Evolutionary conservation across 2,329 filamentous ascomycete species (phyloP), one percentile per base, ranked within the genome.

Genomic region (Dendrostoma leiphaemia): DNA sequence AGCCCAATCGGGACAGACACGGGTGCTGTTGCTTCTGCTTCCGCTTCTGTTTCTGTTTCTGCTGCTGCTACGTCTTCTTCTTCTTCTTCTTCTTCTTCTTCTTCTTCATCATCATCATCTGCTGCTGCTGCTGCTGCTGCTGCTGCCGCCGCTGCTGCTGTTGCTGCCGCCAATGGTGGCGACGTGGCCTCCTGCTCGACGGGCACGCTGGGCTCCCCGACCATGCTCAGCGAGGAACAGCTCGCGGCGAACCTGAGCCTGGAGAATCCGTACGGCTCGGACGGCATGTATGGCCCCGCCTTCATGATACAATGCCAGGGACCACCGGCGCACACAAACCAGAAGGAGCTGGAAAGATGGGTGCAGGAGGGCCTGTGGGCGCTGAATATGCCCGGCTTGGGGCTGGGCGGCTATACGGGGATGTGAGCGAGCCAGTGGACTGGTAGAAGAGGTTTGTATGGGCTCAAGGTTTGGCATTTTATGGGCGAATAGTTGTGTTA

Each of bases 161-260:
- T n/a, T n/a, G n/a, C n/a, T n/a, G n/a, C n/a, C n/a, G n/a, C n/a
- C 6, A 37, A n/a, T 13, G 40, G 19, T 6, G 21, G 31, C 12
- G 31, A 24, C 29, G 21, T 41, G 24, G 31, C 48, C 26, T 24
- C 34, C 28, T 44, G 38, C 31, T 48, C 35, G 29, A 48, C 47
- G 17, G 43, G 31, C 21, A 37, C 31, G 1, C 13, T 50, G 19
- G 47, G 37, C 19, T 38, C 43, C 21, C 41, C 26, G 19, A 15
- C 17, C 17, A 12, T 40, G 17, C 48, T 57, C 15, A 51, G 31
- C 17, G 44, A 51, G 6, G 43, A 57, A 21, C 29, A 32, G 3
- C 55, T 57, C n/a, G 35, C 40, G n/a, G 37, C 51, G n/a, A 57
- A 57, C 23, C 48, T 57, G 8, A 46, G 13, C 12, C 24, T 55